A percentile compares a stretch with the other conserved stretches of the same genome.
Evolutionary conservation across 2,329 filamentous ascomycete genomes (phyloP).

Genomic region (Immersiporthe knoxdaviesiana): DNA sequence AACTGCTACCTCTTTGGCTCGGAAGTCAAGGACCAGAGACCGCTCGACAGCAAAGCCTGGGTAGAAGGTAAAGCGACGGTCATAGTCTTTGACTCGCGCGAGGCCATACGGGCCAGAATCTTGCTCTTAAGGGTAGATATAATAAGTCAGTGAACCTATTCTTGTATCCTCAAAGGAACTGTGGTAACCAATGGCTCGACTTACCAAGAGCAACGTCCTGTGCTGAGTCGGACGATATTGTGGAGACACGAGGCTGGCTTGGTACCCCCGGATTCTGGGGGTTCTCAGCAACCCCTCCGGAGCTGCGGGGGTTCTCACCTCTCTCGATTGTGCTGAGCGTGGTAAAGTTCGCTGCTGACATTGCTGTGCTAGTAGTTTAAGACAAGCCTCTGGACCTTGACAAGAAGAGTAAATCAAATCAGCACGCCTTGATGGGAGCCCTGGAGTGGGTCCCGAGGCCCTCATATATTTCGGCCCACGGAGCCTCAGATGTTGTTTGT

Average conservation of each 20-base stretch:
- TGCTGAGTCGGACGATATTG: neutral
- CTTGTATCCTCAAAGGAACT: no score
- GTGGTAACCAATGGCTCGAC: no score
- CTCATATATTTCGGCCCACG: neutral
- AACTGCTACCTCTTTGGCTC: neutral
- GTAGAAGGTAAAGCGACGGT: slow-evolving; percentile 17
- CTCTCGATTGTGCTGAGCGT: neutral
- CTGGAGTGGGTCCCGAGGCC: neutral
- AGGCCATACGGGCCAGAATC: neutral
- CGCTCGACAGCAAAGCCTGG: slow-evolving; percentile 5
- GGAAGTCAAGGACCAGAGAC: neutral
- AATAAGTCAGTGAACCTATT: no score
- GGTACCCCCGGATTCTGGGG: neutral
- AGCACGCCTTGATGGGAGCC: neutral
- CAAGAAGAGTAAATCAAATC: neutral
- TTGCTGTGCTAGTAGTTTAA: neutral
- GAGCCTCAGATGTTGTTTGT: neutral
- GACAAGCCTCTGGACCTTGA: no score
- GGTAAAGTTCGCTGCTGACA: neutral
- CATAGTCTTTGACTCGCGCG: slow-evolving; percentile 13
- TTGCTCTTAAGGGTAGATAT: neutral
- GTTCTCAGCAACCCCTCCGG: neutral
- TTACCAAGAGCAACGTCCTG: neutral
- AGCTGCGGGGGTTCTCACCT: neutral
- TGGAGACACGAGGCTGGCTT: neutral